Conservation (phyloP, 1,284 basidiomycete species). For the Stygiomarasmius scandens region DNA sequence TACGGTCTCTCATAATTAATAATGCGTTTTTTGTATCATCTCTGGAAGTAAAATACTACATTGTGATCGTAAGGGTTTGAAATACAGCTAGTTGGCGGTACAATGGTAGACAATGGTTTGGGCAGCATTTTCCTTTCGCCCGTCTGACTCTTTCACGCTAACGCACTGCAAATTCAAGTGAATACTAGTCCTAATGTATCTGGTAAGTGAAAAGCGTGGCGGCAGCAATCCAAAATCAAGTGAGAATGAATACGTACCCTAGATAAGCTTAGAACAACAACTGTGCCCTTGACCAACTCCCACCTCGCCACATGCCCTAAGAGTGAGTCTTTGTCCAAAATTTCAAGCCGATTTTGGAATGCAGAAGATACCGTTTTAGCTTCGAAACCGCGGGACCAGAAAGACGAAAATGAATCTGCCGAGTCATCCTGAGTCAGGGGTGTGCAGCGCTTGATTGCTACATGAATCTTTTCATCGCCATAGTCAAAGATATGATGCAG, state of each 20-base stretch:
- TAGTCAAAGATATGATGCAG: constrained; percentile 6
- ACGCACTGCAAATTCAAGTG: too few relatives aligned
- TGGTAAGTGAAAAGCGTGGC: neutral
- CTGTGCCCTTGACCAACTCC: neutral
- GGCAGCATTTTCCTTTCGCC: too few relatives aligned
- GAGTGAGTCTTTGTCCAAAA: neutral
- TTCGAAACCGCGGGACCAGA: constrained; percentile 3
- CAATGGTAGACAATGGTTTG: too few relatives aligned
- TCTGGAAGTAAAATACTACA: too few relatives aligned
- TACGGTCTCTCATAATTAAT: too few relatives aligned
- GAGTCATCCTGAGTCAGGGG: neutral
- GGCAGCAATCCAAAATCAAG: too few relatives aligned
- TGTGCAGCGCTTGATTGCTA: neutral
- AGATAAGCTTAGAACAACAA: constrained; percentile 2
- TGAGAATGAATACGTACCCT: too few relatives aligned
- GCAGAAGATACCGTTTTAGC: constrained; percentile 1
- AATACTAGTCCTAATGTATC: too few relatives aligned
- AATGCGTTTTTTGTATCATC: too few relatives aligned
- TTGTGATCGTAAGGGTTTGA: too few relatives aligned
- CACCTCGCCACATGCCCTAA: constrained; percentile 3
- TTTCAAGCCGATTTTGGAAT: neutral
- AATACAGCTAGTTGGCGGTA: too few relatives aligned
- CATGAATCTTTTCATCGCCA: neutral
- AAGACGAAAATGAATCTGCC: constrained; percentile 2
- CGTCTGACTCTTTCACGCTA: too few relatives aligned